Evolutionary conservation across 441 rosid genomes (phyloP).

Genomic region (Daphne laureola): DNA sequence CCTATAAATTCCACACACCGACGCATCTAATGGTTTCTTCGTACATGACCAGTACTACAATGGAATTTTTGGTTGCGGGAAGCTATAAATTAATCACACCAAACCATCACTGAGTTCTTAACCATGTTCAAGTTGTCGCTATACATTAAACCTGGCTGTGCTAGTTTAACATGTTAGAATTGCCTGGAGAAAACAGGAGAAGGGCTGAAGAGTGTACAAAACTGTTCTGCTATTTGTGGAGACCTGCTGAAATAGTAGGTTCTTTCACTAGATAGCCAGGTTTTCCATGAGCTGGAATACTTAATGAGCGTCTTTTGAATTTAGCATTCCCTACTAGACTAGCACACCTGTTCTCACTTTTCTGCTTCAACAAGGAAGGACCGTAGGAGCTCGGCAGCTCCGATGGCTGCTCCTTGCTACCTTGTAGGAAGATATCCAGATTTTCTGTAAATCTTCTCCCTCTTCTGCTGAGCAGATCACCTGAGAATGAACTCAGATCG

Average conservation of each 20-base stretch:
- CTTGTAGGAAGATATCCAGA: conserved; percentile 44
- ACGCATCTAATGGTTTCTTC: no score
- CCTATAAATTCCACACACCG: no score
- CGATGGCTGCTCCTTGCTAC: conserved; percentile 25
- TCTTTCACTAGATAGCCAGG: conserved; percentile 29
- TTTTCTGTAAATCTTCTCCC: conserved; percentile 49
- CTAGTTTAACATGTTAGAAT: no score
- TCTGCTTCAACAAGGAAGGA: conserved; percentile 28
- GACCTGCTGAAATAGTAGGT: conserved; percentile 37
- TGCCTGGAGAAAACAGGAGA: no score
- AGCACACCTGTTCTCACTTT: conserved; percentile 21
- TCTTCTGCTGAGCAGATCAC: conserved; percentile 18
- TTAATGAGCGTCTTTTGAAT: conserved; percentile 56
- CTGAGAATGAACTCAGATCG: conserved; percentile 21
- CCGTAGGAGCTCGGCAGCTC: conserved; percentile 42
- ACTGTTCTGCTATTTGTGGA: conserved; percentile 23
- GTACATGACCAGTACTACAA: no score
- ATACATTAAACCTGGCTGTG: no score
- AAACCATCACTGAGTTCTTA: no score
- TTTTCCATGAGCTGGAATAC: conserved; percentile 64
- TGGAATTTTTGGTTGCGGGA: no score
- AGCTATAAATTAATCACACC: no score
- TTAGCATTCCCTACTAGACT: conserved; percentile 27
- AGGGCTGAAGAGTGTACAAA: conserved; percentile 1
- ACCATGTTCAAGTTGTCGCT: no score